Base-by-base conservation (phyloP, 805 yeast species). In the Hanseniaspora meyeri region DNA sequence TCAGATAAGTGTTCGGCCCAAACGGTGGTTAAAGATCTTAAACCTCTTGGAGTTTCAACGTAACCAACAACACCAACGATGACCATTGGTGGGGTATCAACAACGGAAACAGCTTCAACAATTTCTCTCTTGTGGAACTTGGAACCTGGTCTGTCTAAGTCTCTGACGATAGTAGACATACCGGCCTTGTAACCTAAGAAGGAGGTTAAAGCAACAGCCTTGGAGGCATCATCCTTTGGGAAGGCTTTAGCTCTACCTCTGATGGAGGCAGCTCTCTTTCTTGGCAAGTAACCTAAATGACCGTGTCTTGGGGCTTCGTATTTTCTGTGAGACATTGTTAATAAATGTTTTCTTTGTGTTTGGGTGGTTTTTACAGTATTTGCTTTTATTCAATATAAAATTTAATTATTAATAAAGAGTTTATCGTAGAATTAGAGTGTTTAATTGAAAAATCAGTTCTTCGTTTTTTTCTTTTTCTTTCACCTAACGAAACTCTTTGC, bases 241-340 rank as follows among this genome's bases (percentile, higher is more conserved):
- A 91, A 93, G 63, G 99, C 81, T 88, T 89, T 91, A 74, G 90
- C 93, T 82, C 87, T 90, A 79, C 96, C 98, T 83, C 95, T 87
- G 81, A 88, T 93, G 74, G 85, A 81, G 77, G 95, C 83, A 74
- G 97, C 89, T 83, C 98, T 89, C 96, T 93, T 93, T 84, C 96
- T 89, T 85, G 99, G 98, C 71, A 85, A 82, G 96, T 89, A 93
- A 74, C 97, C 98, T 76, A 93, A 82, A 77, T 95, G 91, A 79
- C 99, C 99, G 90, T 93, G 97, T 83, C 99, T 89, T 83, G 99
- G 99, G 71, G 93, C 95, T 87, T 93, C 97, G 93, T 74, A 93
- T 85, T 93, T 93, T 86, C 99, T 88, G 93, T 93, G 99, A 77
- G 98, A 93, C 99, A 93, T 93, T 62, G 63, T 70, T 62, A 61